phyloP scores from a whole-genome alignment of 2,329 filamentous ascomycete species.

The Lecanoromycetidae sp. region DNA sequence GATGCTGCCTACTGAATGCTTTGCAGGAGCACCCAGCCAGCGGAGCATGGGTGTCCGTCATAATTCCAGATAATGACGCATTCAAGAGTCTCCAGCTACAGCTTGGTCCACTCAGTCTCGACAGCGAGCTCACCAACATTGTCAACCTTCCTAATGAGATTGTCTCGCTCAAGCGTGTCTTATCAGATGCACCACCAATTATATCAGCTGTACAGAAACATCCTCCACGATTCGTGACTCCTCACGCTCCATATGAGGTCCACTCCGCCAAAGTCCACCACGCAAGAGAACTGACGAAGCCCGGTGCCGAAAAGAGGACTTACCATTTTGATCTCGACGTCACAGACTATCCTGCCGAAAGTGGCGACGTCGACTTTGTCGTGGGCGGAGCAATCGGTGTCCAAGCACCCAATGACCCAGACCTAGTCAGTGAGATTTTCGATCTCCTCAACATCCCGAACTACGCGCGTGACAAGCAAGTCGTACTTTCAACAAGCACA shows the following conservation, averaged over 20 bases:
- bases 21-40: conserved; percentile 37
- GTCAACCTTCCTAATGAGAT: conserved; percentile 63
- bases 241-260: conserved; percentile 85
- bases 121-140: conserved; percentile 58
- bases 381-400: conserved; percentile 93
- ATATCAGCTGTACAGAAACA: conserved; percentile 42
- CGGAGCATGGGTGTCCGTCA: conserved; percentile 36
- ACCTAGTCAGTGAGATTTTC: conserved; percentile 70
- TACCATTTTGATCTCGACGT: conserved; percentile 97
- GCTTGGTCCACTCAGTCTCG: conserved; percentile 58
- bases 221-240: conserved; percentile 82
- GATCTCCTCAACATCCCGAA: conserved; percentile 70
- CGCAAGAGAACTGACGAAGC: conserved; percentile 72
- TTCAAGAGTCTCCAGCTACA: conserved; percentile 68
- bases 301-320: conserved; percentile 87
- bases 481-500: conserved; percentile 62
- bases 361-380: conserved; percentile 75
- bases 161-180: conserved; percentile 46
- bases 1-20: conserved; percentile 49
- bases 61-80: conserved; percentile 66
- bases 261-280: conserved; percentile 79
- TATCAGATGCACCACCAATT: conserved; percentile 27
- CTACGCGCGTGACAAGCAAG: conserved; percentile 70
- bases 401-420: conserved; percentile 70
- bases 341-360: conserved; percentile 79